phyloP scores from a whole-genome alignment of 2,329 filamentous ascomycete genomes.

The Colletotrichum sp. region DNA sequence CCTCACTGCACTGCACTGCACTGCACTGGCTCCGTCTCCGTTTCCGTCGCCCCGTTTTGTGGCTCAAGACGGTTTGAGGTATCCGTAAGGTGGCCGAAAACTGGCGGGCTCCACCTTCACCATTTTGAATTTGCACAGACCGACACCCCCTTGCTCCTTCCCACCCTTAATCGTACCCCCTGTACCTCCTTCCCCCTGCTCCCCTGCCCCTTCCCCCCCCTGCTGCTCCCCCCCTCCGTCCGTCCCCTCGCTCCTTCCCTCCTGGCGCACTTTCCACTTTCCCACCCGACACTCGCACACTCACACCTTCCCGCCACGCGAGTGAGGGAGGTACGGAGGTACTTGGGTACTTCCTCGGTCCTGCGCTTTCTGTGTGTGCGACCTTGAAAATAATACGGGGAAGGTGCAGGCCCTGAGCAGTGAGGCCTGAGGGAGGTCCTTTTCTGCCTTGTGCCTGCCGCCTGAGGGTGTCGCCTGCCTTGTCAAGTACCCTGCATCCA shows the following conservation, averaged over 20 bases:
- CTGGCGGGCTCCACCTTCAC: background rate
- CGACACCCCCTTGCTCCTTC: background rate
- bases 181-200: background rate
- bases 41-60: background rate
- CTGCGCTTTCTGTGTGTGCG: background rate
- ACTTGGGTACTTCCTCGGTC: background rate
- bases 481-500: background rate
- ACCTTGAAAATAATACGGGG: slow-evolving; percentile 14
- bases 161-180: background rate
- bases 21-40: background rate
- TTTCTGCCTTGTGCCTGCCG: background rate
- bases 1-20: too few species aligned
- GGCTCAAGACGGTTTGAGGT: background rate
- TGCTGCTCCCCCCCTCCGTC: background rate
- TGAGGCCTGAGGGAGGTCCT: background rate
- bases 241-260: background rate
- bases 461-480: background rate
- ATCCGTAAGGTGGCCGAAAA: background rate
- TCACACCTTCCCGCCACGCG: slow-evolving; percentile 17
- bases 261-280: background rate
- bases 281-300: background rate
- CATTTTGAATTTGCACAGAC: background rate
- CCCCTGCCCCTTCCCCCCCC: background rate
- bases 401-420: background rate
- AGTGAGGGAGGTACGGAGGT: background rate